Conservation (phyloP, 2,329 filamentous ascomycete genomes). For the Cytospora piceicola region DNA sequence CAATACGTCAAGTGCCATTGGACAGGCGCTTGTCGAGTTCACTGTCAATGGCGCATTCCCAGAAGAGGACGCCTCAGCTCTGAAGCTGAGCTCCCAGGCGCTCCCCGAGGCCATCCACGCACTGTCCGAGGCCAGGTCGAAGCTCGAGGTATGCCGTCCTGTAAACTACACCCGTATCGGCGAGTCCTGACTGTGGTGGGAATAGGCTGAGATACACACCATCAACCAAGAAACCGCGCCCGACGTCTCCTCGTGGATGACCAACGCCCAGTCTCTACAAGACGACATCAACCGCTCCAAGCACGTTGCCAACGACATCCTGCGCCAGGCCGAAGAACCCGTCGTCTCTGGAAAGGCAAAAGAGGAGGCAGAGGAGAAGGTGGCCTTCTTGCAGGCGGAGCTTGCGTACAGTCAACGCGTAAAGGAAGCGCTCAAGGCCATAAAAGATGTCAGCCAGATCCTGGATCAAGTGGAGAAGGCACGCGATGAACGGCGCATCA, state of each 20-base stretch:
- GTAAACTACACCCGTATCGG: background rate
- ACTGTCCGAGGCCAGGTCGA: constrained; percentile 47
- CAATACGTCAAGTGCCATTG: constrained; percentile 42
- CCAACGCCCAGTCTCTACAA: constrained; percentile 81
- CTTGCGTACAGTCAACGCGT: constrained; percentile 63
- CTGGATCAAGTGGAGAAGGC: constrained; percentile 64
- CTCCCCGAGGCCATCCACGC: constrained; percentile 48
- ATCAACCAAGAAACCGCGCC: constrained; percentile 78
- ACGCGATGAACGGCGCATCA: constrained; percentile 56
- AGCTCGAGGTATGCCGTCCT: constrained; percentile 47
- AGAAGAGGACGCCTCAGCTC: constrained; percentile 49
- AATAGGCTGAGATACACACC: constrained; percentile 69
- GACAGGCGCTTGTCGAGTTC: constrained; percentile 67
- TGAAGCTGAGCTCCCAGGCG: constrained; percentile 40
- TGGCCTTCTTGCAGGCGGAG: constrained; percentile 61
- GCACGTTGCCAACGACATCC: constrained; percentile 78
- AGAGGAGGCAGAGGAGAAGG: constrained; percentile 57
- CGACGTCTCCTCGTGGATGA: constrained; percentile 84
- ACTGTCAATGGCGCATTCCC: constrained; percentile 54
- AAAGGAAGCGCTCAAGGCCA: constrained; percentile 51
- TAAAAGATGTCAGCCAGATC: constrained; percentile 63
- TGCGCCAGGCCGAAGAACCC: constrained; percentile 72
- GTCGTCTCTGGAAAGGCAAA: constrained; percentile 57
- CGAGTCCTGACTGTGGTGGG: constrained; percentile 3
- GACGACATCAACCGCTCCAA: constrained; percentile 83